A percentile compares a stretch with the other conserved stretches of the same genome.
These are phyloP conservation scores for Polytrichum commune DNA, from an alignment of 225 moss, liverwort and hornwort species.

Conservation along the genomic window DNA sequence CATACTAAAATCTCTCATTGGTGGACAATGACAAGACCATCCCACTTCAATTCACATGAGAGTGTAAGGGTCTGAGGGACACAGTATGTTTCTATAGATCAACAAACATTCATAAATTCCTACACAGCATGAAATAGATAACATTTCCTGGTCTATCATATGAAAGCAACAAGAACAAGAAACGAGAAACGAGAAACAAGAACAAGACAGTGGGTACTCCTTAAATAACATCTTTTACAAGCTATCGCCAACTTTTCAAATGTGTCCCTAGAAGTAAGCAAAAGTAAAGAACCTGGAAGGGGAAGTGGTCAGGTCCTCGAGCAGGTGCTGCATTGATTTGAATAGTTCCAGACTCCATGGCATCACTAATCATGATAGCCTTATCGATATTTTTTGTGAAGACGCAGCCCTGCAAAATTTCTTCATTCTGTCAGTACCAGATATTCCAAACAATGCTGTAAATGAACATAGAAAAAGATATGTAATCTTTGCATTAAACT, in stretches of 20 bases:
- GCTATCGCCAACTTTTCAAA: background rate
- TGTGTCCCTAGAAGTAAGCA: background rate
- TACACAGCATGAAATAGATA: background rate
- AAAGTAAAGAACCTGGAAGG: conserved; percentile 25
- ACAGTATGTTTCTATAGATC: no score
- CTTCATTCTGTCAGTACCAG: no score
- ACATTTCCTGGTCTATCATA: no score
- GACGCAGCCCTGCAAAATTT: conserved; percentile 19
- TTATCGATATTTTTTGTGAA: conserved; percentile 42
- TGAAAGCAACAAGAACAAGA: background rate
- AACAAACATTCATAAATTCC: background rate
- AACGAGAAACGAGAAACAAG: background rate
- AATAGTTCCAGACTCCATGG: conserved; percentile 45
- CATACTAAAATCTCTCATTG: no score
- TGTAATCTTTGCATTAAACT: no score
- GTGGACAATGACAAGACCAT: no score
- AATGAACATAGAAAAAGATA: no score
- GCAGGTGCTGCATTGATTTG: conserved; percentile 43
- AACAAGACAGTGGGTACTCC: no score
- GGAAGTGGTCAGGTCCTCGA: conserved; percentile 40
- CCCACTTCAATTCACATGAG: no score
- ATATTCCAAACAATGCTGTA: no score
- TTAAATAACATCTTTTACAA: no score
- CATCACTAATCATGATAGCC: conserved; percentile 42
- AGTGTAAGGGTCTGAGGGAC: no score